These are phyloP conservation scores for Tympanopsis confertula DNA, from an alignment of 2,329 filamentous ascomycete genomes.

Conservation along the genomic window DNA sequence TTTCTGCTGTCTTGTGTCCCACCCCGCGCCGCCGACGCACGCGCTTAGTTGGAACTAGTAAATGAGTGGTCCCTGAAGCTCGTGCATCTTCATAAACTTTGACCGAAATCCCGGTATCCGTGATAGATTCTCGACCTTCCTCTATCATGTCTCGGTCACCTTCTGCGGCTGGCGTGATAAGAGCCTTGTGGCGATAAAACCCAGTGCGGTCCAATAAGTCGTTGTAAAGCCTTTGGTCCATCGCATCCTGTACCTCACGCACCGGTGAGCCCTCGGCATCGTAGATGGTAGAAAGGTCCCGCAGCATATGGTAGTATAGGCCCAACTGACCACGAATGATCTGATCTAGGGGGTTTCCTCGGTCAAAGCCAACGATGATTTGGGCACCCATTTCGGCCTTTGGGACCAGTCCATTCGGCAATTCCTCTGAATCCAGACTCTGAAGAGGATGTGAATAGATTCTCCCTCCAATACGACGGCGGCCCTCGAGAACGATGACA, in stretches of 20 bases:
- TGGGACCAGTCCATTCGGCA: conserved; percentile 35
- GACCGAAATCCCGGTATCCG: conserved; percentile 37
- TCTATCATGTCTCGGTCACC: conserved; percentile 51
- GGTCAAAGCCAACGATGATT: conserved; percentile 59
- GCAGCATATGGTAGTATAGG: conserved; percentile 50
- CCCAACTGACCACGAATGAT: conserved; percentile 56
- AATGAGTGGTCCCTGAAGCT: conserved; percentile 19
- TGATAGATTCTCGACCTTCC: conserved; percentile 43
- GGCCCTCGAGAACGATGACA: conserved; percentile 51
- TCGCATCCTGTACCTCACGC: conserved; percentile 43
- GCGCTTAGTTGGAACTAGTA: neutral
- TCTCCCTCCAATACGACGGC: conserved; percentile 51
- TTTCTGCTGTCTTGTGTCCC: conserved; percentile 14
- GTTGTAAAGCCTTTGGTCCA: conserved; percentile 56
- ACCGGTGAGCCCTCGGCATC: conserved; percentile 43
- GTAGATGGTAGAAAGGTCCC: conserved; percentile 48
- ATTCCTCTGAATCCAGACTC: conserved; percentile 34
- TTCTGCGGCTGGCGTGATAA: conserved; percentile 41
- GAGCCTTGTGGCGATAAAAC: conserved; percentile 44
- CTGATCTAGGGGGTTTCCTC: conserved; percentile 54
- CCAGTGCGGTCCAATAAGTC: conserved; percentile 55
- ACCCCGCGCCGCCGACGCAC: neutral
- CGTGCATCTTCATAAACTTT: conserved; percentile 39
- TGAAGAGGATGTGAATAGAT: conserved; percentile 56
- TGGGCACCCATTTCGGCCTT: conserved; percentile 61